phyloP scores from a whole-genome alignment of 2,329 filamentous ascomycete species.

The Penicillium sp. region DNA sequence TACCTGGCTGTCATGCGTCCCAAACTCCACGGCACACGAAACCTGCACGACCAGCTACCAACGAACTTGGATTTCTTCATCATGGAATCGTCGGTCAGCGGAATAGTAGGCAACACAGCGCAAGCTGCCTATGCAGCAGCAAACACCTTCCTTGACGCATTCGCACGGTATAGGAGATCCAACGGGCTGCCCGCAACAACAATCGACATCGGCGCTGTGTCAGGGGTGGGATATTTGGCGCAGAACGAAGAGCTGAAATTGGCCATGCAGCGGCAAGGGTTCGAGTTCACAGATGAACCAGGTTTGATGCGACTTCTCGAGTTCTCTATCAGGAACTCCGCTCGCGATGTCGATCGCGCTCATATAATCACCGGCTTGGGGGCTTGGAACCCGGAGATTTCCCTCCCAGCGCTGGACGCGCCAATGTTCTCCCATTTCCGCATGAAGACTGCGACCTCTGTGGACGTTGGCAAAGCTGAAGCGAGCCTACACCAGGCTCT shows the following conservation, averaged over 20 bases:
- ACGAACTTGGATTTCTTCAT: conserved; percentile 11
- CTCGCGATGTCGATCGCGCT: neutral
- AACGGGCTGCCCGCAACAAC: conserved; percentile 1
- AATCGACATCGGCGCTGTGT: conserved; percentile 2
- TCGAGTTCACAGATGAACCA: neutral
- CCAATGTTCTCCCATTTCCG: neutral
- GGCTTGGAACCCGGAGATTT: neutral
- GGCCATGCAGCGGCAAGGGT: neutral
- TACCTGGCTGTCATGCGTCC: conserved; percentile 5
- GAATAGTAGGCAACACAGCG: conserved; percentile 3
- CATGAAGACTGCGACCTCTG: neutral
- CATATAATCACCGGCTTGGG: neutral
- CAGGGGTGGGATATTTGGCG: conserved; percentile 8
- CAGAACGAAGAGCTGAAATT: neutral
- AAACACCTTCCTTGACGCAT: conserved; percentile 7
- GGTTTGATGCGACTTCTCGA: neutral
- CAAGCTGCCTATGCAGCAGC: conserved; percentile 9
- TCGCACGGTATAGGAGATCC: conserved; percentile 1
- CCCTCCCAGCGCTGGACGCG: neutral
- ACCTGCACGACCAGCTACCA: conserved; percentile 4
- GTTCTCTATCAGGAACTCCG: neutral
- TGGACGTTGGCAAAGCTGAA: neutral
- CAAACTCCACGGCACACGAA: conserved; percentile 15
- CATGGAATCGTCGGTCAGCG: conserved; percentile 9
- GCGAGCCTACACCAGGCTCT: neutral